These are phyloP conservation scores for Fistulifera solaris DNA, from an alignment of 108 stramenopile genomes.

Conservation along the genomic window DNA sequence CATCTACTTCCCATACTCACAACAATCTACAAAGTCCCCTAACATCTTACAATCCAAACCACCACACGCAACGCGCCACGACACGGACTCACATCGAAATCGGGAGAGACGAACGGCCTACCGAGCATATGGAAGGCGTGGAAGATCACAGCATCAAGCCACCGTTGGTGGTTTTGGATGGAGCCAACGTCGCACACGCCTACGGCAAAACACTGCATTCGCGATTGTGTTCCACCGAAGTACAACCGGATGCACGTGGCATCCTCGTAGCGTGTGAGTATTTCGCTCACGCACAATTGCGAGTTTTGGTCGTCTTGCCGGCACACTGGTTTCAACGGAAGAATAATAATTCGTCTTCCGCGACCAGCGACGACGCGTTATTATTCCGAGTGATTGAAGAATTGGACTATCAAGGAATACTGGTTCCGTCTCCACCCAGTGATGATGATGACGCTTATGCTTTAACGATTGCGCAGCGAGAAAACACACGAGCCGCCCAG, in stretches of 20 bases:
- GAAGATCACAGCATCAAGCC: slow-evolving; percentile 27
- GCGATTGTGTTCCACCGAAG: not conserved
- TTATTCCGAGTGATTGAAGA: slow-evolving; percentile 3
- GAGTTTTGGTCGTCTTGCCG: slow-evolving; percentile 71
- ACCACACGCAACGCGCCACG: not conserved
- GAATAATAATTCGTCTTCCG: not conserved
- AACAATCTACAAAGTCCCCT: not conserved
- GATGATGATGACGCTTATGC: slow-evolving; percentile 85
- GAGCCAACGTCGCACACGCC: slow-evolving; percentile 77
- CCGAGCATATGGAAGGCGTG: slow-evolving; percentile 55
- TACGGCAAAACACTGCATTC: slow-evolving; percentile 45
- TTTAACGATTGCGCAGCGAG: slow-evolving; percentile 58
- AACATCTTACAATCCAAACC: not conserved
- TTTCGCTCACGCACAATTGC: slow-evolving; percentile 38
- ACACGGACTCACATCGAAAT: slow-evolving; percentile 4
- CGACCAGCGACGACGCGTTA: not conserved
- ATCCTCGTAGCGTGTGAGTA: slow-evolving; percentile 55
- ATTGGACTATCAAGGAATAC: slow-evolving; percentile 38
- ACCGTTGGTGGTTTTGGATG: slow-evolving; percentile 75
- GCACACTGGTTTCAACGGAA: slow-evolving; percentile 51
- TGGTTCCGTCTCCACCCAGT: slow-evolving; percentile 61
- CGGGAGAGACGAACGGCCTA: slow-evolving; percentile 7
- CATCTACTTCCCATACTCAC: not conserved
- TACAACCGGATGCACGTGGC: slow-evolving; percentile 50
- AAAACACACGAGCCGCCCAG: slow-evolving; percentile 21